Conservation (phyloP, 495 filamentous ascomycete species). For the Neurospora sp. region DNA sequence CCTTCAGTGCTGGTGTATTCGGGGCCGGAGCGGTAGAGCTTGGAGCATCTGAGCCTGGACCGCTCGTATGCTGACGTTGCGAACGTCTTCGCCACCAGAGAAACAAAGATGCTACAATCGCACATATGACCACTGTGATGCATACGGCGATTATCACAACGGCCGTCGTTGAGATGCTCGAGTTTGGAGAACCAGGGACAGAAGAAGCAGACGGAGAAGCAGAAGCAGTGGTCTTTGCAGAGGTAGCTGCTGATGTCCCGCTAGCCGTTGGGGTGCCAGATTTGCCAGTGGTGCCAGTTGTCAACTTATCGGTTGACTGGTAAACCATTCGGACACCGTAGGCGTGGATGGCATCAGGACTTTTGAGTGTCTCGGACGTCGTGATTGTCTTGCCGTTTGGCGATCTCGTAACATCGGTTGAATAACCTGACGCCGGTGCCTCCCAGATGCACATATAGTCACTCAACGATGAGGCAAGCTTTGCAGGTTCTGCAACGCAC, state of each 20-base stretch:
- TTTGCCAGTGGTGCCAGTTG: neutral
- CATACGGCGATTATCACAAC: neutral
- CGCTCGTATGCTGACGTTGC: neutral
- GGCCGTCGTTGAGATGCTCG: neutral
- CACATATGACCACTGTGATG: neutral
- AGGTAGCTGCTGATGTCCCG: neutral
- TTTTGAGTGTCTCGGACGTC: neutral
- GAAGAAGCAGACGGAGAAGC: neutral
- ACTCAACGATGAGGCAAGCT: slow-evolving; percentile 4
- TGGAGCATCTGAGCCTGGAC: neutral
- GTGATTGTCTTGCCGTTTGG: slow-evolving; percentile 4
- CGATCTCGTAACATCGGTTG: slow-evolving; percentile 6
- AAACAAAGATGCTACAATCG: neutral
- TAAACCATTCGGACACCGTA: slow-evolving; percentile 19
- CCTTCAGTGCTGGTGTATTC: neutral
- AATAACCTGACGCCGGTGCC: slow-evolving; percentile 1
- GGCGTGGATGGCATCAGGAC: slow-evolving; percentile 11
- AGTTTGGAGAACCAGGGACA: neutral
- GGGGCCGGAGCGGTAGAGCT: neutral
- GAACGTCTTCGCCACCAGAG: neutral
- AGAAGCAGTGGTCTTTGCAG: neutral
- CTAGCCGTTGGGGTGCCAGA: neutral
- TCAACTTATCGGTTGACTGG: slow-evolving; percentile 10
- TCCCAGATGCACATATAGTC: slow-evolving; percentile 15
- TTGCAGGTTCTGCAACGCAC: slow-evolving; percentile 9